Base-by-base conservation (phyloP, 2,329 filamentous ascomycete species). In the Boeremia lycopersici region DNA sequence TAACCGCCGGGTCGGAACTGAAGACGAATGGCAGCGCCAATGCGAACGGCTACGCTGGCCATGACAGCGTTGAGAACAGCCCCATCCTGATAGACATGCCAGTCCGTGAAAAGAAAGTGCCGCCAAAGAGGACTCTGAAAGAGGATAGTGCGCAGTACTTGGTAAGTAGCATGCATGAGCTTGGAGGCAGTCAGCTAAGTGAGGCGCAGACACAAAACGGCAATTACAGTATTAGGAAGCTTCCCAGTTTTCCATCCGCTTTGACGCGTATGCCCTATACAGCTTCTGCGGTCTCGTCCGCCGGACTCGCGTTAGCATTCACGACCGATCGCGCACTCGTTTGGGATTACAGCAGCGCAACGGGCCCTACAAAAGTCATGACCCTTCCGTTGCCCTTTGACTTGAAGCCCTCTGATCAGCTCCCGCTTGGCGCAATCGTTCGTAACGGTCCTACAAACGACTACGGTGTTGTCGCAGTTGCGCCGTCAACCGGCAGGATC, bases 341-440 rank as follows among this genome's bases (percentile, higher is more conserved):
- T 44, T 99, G 95, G 95, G 89, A 91, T 13, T 98, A 98, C 76
- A 86, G 86, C 44, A 74, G 76, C 26, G 79, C 85, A 9, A 67
- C 76, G 46, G 88, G 88, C 1, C 86, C 89, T 67, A 89, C 93
- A 72, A 70, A 69, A 46, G 89, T 91, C 23, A 90, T 93, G 64
- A 86, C 85, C 9, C 91, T 99, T 67, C 85, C 88, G 23, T 82
- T 98, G 19, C 90, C 92, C 1, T 87, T 91, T 61, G 82, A 86
- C 11, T 86, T 87, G 25, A 88, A 86, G 72, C 80, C 85, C 55
- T 76, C 82, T 58, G 90, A 93, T 53, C 85, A 89, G 17, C 80
- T 96, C 6, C 93, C 95, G 1, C 81, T 97, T 34, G 95, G 91
- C 48, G 86, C 90, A 15, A 83, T 99, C 47, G 88, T 97, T 6